Evolutionary conservation across 305 asterid genomes (phyloP), one percentile per base, ranked within the genome.

Genomic region (Fraxinus dipetala): DNA sequence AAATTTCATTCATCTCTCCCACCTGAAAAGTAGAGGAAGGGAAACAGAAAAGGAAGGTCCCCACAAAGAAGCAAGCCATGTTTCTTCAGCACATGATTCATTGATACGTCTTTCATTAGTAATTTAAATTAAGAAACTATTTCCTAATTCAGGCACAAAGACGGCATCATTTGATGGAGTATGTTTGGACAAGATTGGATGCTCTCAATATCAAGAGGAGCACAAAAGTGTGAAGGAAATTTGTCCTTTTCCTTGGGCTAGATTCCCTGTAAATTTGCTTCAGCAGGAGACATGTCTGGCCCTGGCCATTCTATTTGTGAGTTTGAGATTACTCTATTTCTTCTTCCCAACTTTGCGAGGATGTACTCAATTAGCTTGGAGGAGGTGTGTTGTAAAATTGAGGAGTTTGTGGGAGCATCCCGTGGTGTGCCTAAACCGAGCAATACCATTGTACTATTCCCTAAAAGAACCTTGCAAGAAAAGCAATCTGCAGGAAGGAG

Each of bases 211-310:
- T 81, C 89, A 87, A 16, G 90, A 78, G 22, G 85, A 83, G 31
- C 83, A 78, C 59, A 70, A 82, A 76, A 85, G 69, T 69, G 85
- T 84, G 83, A 89, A 79, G 72, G 97, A 94, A 86, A 86, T 85
- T 74, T 96, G 98, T 77, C 99, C 99, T 51, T 96, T 96, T 80
- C 90, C 96, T 3, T 94, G 98, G 98, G 98, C 98, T 26, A 89
- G 87, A 87, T 94, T 98, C 79, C 98, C 99, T 5, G 98, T 90
- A 88, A 96, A 96, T 86, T 82, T 93, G 81, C 86, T 96, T 72
- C 90, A 84, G 84, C 97, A 96, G 79, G 98, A 94, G 85, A 94
- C 98, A 4, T 96, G 95, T 83, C 83, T 96, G 89, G 90, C 97
- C 59, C 79, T 96, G 26, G 98, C 99, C 45, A 92, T 97, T 30